phyloP scores from a whole-genome alignment of 2,329 filamentous ascomycete genomes.

The Scedosporium dehoogii region DNA sequence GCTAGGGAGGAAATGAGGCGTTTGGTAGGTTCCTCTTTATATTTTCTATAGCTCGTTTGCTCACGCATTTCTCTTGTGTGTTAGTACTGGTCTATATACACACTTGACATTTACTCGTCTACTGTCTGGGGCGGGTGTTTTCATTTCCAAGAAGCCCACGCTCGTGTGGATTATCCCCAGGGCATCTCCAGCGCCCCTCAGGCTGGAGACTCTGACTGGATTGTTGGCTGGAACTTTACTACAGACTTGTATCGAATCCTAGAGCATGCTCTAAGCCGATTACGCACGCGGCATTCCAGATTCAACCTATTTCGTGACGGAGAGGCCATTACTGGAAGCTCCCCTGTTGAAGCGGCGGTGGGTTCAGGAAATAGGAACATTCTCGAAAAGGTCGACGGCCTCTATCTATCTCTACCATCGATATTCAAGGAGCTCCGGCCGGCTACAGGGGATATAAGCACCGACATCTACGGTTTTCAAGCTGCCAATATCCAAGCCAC shows the following conservation, averaged over 20 bases:
- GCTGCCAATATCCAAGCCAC: conserved; percentile 25
- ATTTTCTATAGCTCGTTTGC: neutral
- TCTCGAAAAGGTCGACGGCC: conserved; percentile 11
- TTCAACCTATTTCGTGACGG: conserved; percentile 14
- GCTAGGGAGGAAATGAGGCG: conserved; percentile 36
- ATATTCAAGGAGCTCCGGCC: conserved; percentile 18
- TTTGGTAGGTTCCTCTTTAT: conserved; percentile 31
- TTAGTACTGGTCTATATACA: conserved; percentile 48
- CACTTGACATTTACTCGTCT: conserved; percentile 42
- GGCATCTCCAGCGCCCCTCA: conserved; percentile 2
- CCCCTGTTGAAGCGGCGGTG: conserved; percentile 10
- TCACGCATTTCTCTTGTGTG: neutral
- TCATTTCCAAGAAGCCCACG: conserved; percentile 15
- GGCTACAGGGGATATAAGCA: conserved; percentile 16
- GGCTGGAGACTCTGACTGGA: conserved; percentile 26
- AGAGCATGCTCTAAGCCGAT: conserved; percentile 33
- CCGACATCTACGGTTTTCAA: conserved; percentile 23
- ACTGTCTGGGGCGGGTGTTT: conserved; percentile 34
- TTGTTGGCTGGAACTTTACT: conserved; percentile 47
- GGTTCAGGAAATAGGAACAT: neutral
- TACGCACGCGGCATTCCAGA: conserved; percentile 12
- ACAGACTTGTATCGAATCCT: conserved; percentile 46
- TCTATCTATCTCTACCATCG: conserved; percentile 17
- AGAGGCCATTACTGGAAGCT: conserved; percentile 4
- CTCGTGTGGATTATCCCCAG: conserved; percentile 15